Percentiles rank a stretch among this genome's conserved stretches.
These are phyloP conservation scores for Pseudozyma thailandica DNA, from an alignment of 1,284 basidiomycete species.

Conservation along the genomic window DNA sequence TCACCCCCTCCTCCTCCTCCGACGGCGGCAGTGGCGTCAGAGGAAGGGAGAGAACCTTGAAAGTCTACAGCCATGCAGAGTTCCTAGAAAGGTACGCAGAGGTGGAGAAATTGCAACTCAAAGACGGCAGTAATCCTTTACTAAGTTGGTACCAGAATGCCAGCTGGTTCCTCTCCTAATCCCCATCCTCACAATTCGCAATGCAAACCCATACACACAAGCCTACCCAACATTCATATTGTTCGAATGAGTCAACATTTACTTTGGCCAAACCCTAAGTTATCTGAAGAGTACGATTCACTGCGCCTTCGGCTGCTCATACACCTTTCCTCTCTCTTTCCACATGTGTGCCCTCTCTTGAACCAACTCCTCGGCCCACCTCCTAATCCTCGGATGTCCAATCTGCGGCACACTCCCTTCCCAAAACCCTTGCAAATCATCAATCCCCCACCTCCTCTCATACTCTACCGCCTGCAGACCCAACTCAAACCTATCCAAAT, in stretches of 20 bases:
- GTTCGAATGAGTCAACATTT: too few species aligned
- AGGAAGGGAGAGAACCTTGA: constrained; percentile 16
- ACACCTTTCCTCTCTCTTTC: constrained; percentile 33
- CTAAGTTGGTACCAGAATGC: constrained; percentile 88
- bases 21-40: background rate
- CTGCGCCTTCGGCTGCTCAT: constrained; percentile 19
- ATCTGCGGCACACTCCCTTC: constrained; percentile 47
- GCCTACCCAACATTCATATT: too few species aligned
- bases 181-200: too few species aligned
- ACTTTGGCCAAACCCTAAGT: too few species aligned
- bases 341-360: constrained; percentile 51
- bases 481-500: constrained; percentile 93
- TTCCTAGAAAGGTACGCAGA: constrained; percentile 86
- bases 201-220: too few species aligned
- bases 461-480: constrained; percentile 75
- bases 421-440: constrained; percentile 65
- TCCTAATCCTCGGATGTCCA: constrained; percentile 45
- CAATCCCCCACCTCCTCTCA: constrained; percentile 53
- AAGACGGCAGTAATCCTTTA: constrained; percentile 86
- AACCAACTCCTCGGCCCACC: constrained; percentile 50
- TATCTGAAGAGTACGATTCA: too few species aligned
- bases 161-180: constrained; percentile 71
- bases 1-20: background rate
- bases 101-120: constrained; percentile 74
- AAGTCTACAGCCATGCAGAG: constrained; percentile 73